These are phyloP conservation scores for Apiosordaria backusii DNA, from an alignment of 495 filamentous ascomycete genomes.

Conservation along the genomic window DNA sequence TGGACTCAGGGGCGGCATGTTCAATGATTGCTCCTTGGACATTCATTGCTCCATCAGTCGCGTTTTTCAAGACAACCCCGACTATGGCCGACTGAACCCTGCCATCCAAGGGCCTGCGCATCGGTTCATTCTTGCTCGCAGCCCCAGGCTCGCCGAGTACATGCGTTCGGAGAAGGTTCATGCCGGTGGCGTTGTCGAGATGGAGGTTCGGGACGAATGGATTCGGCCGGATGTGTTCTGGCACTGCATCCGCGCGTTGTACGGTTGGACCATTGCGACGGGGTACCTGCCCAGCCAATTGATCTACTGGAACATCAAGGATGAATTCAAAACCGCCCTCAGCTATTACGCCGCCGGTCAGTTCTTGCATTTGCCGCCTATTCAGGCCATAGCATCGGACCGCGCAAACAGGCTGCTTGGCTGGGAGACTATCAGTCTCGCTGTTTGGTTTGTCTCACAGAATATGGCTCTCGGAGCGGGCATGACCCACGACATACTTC, in stretches of 20 bases:
- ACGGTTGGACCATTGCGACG: constrained; percentile 36
- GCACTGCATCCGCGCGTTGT: constrained; percentile 47
- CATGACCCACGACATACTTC: constrained; percentile 28
- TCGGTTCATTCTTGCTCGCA: constrained; percentile 51
- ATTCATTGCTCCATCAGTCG: constrained; percentile 38
- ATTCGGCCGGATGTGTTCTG: constrained; percentile 47
- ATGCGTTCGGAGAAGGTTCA: constrained; percentile 23
- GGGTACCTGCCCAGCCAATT: constrained; percentile 22
- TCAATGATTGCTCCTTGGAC: constrained; percentile 49
- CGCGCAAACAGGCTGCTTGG: constrained; percentile 44
- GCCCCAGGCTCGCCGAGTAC: constrained; percentile 34
- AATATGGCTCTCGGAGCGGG: constrained; percentile 23
- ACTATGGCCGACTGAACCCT: constrained; percentile 37
- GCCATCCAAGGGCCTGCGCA: constrained; percentile 45
- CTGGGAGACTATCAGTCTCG: constrained; percentile 54
- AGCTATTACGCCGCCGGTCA: constrained; percentile 52
- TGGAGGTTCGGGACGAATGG: constrained; percentile 47
- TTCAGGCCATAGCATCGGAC: constrained; percentile 44
- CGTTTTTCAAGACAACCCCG: constrained; percentile 44
- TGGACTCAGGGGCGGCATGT: constrained; percentile 38
- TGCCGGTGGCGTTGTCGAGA: constrained; percentile 32
- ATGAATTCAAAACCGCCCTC: constrained; percentile 48
- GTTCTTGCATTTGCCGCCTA: constrained; percentile 43
- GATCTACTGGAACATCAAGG: constrained; percentile 26
- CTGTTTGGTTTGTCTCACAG: constrained; percentile 38